Conservation (phyloP, 2,329 filamentous ascomycete species). For the Paramyrothecium sp. region DNA sequence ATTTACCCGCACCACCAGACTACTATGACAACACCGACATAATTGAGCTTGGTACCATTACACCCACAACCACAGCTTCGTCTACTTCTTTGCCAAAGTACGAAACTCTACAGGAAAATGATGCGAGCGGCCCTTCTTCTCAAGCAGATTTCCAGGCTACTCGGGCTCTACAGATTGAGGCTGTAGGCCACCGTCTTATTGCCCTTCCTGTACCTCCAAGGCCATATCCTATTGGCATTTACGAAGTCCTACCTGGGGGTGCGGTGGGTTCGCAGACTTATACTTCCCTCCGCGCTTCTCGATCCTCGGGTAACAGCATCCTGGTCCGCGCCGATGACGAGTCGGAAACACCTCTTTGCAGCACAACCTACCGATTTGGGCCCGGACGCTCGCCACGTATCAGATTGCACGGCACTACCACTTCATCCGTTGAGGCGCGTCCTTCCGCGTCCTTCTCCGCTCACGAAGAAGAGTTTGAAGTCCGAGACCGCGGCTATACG, state of each 20-base stretch:
- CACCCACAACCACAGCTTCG: constrained; percentile 20
- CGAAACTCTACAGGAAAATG: neutral
- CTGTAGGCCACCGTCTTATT: constrained; percentile 39
- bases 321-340: constrained; percentile 42
- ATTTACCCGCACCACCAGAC: constrained; percentile 21
- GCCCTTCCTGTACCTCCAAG: constrained; percentile 38
- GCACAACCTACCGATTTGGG: constrained; percentile 57
- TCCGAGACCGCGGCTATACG: constrained; percentile 34
- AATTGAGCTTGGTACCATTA: constrained; percentile 21
- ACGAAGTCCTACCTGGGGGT: constrained; percentile 36
- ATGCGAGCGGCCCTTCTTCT: neutral
- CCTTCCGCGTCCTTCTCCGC: constrained; percentile 3
- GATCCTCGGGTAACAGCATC: constrained; percentile 45
- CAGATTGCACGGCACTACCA: constrained; percentile 11
- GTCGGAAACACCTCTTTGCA: constrained; percentile 36
- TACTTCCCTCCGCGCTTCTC: constrained; percentile 46
- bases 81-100: constrained; percentile 25
- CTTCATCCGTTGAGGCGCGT: neutral
- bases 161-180: constrained; percentile 46
- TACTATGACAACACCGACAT: constrained; percentile 20
- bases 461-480: constrained; percentile 20
- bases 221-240: constrained; percentile 40
- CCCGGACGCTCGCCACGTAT: constrained; percentile 51
- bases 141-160: constrained; percentile 37
- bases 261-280: constrained; percentile 43